phyloP scores from a whole-genome alignment of 139 green algal species.

The Haematococcus sp. region DNA sequence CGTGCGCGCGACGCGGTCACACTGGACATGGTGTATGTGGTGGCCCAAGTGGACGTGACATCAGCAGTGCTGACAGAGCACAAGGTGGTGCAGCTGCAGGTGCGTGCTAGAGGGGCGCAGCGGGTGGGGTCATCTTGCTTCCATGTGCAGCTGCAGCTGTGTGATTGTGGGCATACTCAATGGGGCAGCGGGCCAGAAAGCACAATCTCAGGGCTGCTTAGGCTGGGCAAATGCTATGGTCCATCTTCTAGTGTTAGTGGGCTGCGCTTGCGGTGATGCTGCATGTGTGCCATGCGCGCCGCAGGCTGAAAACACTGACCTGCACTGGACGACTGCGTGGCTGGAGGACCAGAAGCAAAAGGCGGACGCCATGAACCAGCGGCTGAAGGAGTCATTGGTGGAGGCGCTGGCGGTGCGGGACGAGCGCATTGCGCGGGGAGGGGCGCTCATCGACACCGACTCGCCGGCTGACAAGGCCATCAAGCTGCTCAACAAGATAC shows the following conservation, averaged over 20 bases:
- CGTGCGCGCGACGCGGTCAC: background rate
- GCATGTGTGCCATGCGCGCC: no score
- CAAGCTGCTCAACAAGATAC: conserved; percentile 37
- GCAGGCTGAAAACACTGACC: conserved; percentile 12
- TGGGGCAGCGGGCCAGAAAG: no score
- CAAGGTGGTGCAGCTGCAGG: conserved; percentile 8
- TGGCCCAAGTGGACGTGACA: conserved; percentile 16
- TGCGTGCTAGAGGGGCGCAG: background rate
- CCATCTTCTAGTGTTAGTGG: no score
- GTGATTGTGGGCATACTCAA: no score
- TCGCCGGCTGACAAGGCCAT: conserved; percentile 37
- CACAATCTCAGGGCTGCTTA: no score
- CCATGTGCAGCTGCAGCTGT: no score
- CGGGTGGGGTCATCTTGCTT: no score
- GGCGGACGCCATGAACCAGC: conserved; percentile 4
- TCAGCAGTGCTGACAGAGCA: background rate
- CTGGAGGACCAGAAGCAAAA: conserved; percentile 10
- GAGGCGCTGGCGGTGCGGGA: conserved; percentile 6
- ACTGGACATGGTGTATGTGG: conserved; percentile 6
- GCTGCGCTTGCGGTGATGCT: no score
- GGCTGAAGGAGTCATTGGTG: conserved; percentile 8
- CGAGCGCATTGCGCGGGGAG: background rate
- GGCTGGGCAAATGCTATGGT: no score
- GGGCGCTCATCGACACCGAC: conserved; percentile 24
- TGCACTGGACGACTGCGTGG: conserved; percentile 6